Evolutionary conservation across 2,329 filamentous ascomycete species (phyloP).

Genomic region (Purpureocillium lavendulum): DNA sequence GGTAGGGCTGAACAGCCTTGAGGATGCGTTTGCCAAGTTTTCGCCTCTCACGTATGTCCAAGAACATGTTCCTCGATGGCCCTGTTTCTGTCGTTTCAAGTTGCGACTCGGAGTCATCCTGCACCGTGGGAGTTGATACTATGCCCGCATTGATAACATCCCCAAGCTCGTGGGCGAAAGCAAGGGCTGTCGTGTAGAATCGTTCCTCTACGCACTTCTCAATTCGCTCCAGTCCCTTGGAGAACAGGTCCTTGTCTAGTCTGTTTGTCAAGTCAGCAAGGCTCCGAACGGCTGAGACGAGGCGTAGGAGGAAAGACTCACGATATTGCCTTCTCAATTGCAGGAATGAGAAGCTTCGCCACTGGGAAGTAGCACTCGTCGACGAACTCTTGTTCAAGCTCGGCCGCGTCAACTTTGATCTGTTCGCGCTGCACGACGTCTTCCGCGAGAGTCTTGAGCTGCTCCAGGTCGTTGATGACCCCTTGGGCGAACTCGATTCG

Average conservation of each 20-base stretch:
- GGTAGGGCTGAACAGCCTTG: conserved; percentile 67
- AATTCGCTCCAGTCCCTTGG: conserved; percentile 39
- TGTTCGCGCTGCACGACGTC: conserved; percentile 68
- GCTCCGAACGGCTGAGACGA: conserved; percentile 4
- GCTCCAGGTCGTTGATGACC: conserved; percentile 68
- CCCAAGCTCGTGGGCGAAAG: conserved; percentile 49
- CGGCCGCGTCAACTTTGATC: conserved; percentile 67
- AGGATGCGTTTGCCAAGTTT: conserved; percentile 85
- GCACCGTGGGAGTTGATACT: conserved; percentile 27
- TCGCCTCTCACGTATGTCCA: conserved; percentile 71
- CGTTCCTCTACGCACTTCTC: conserved; percentile 44
- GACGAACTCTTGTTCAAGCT: conserved; percentile 70
- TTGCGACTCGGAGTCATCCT: conserved; percentile 16
- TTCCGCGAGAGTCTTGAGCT: conserved; percentile 61
- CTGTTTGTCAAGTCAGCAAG: conserved; percentile 35
- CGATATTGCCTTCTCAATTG: conserved; percentile 72
- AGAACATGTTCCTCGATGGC: conserved; percentile 41
- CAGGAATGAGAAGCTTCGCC: conserved; percentile 63
- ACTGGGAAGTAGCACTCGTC: conserved; percentile 91
- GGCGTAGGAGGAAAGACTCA: conserved; percentile 43
- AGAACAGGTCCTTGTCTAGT: conserved; percentile 57
- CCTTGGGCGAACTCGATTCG: conserved; percentile 82
- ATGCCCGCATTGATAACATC: conserved; percentile 46
- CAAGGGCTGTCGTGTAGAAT: conserved; percentile 48
- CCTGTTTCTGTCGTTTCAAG: conserved; percentile 35